Base-by-base conservation (phyloP, 1,139 yeast species). In the Magnusiomyces fungicola region DNA sequence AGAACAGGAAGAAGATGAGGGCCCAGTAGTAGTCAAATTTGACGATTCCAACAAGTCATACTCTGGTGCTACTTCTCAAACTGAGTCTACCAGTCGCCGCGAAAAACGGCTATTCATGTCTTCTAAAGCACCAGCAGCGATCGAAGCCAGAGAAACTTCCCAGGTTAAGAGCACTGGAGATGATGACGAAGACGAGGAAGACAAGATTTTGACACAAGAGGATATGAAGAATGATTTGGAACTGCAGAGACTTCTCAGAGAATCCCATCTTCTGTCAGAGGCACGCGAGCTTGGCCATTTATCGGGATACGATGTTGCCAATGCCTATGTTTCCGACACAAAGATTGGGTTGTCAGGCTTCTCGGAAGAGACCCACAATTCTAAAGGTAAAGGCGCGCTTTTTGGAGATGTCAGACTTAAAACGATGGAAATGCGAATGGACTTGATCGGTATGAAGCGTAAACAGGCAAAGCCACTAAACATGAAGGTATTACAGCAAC, bases 221-320 rank as follows among this genome's bases (percentile, higher is more conserved):
- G 81, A 87, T 60, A 63, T 89, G 50, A 78, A 84, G 53, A 86
- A 90, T 57, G 97, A 90, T 65, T 61, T 89, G 25, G 94, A 85
- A 56, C 71, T 92, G 43, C 96, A 90, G 63, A 70, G 96, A 51
- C 76, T 92, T 41, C 70, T 92, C 34, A 75, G 76, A 54, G 97
- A 92, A 65, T 89, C 97, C 0, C 96, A 89, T 62, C 83, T 92
- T 36, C 70, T 92, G 49, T 76, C 90, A 16, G 79, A 79, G 46
- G 67, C 75, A 48, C 63, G 68, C 34, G 24, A 22, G 10, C 45
- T 32, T 23, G 45, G 45, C 25, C 36, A 30, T 22, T 53, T 61
- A 30, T 81, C 92, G 1, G 96, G 96, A 22, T 95, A 89, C 0
- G 94, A 81, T 50, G 69, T 86, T 0, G 67, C 88, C 47, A 76